Evolutionary conservation across 306 rosid genomes (phyloP), one percentile per base, ranked within the genome.

Genomic region (Mucuna pruriens): DNA sequence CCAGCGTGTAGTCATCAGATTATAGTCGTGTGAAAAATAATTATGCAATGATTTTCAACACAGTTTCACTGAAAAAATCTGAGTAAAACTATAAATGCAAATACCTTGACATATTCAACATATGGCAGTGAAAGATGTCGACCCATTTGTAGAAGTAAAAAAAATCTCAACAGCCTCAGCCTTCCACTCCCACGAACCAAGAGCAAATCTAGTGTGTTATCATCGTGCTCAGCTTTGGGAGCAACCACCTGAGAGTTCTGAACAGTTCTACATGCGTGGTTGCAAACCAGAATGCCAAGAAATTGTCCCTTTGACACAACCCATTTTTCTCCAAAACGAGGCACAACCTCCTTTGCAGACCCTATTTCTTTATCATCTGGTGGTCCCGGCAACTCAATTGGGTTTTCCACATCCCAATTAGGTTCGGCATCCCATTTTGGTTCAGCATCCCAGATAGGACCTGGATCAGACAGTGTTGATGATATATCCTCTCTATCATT

Each of bases 381-480:
- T 16, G 94, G 98, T 57, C 98, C 99, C 0, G 93, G 97, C 87
- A 95, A 87, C 86, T 91, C 93, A 79, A 95, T 95, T 48, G 97
- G 98, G 78, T 93, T 89, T 86, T 91, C 99, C 72, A 85, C 92
- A 84, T 81, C 93, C 99, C 99, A 95, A 84, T 86, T 87, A 87
- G 91, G 81, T 75, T 93, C 99, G 3, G 81, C 70, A 40, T 95
- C 99, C 97, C 99, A 95, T 90, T 93, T 95, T 31, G 99, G 99
- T 80, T 95, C 99, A 12, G 97, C 82, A 82, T 95, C 98, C 99
- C 99, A 95, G 55, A 95, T 95, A 64, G 99, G 99, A 85, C 99
- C 99, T 7, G 99, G 99, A 88, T 95, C 99, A 49, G 99, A 95
- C 34, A 95, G 84, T 9, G 99, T 95, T 36, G 99, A 93, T 58